Evolutionary conservation across 2,329 filamentous ascomycete species (phyloP).

Genomic region (Pseudocercospora fuligena): DNA sequence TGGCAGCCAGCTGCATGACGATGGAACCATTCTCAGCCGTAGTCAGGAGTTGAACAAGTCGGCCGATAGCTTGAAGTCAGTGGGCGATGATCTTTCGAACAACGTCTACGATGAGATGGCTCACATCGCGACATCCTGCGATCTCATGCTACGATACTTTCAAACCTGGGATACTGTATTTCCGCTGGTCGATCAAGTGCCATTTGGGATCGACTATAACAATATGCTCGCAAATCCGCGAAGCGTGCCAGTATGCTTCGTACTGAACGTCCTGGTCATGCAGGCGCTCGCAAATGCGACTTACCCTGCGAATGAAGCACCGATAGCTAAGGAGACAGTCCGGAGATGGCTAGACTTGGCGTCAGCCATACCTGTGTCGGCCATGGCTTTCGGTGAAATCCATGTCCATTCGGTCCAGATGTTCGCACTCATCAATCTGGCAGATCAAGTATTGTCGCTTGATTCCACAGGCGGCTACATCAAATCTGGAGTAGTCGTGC

Average conservation of each 20-base stretch:
- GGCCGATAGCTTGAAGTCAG: neutral
- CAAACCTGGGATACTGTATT: slow-evolving; percentile 21
- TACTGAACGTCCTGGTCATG: slow-evolving; percentile 13
- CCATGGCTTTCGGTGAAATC: slow-evolving; percentile 13
- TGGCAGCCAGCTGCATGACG: neutral
- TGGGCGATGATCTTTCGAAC: neutral
- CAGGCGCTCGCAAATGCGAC: slow-evolving; percentile 20
- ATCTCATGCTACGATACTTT: slow-evolving; percentile 21
- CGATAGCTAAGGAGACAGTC: slow-evolving; percentile 1
- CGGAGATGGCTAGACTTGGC: slow-evolving; percentile 19
- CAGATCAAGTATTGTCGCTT: slow-evolving; percentile 18
- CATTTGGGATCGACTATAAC: slow-evolving; percentile 10
- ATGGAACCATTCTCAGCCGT: neutral
- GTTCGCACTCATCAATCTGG: slow-evolving; percentile 14
- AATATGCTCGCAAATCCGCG: slow-evolving; percentile 10
- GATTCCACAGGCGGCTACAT: slow-evolving; percentile 19
- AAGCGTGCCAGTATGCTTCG: slow-evolving; percentile 10
- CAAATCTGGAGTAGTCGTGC: slow-evolving; percentile 18
- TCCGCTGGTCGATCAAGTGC: slow-evolving; percentile 8
- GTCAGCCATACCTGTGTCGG: slow-evolving; percentile 9
- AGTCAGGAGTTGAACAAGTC: neutral
- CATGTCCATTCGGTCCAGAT: slow-evolving; percentile 7
- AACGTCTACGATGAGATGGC: slow-evolving; percentile 17
- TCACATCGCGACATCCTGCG: slow-evolving; percentile 10
- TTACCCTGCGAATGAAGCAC: slow-evolving; percentile 15